Base-by-base conservation (phyloP, 2,329 filamentous ascomycete genomes). In the Arthrobotrys conoides region DNA sequence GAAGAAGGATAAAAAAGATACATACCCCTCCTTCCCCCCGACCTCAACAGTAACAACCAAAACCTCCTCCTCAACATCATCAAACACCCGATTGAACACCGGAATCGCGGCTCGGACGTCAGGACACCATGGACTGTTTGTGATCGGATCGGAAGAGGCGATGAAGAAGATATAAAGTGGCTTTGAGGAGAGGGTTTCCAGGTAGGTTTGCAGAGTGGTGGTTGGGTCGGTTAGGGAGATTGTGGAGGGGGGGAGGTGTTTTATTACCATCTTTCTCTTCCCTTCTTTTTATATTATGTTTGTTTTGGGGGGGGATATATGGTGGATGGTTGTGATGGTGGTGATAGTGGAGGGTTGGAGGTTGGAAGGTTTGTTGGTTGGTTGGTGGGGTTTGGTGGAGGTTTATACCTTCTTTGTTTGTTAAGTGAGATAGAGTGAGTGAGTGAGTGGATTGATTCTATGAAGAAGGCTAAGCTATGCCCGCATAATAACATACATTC, bases 101-200 rank as follows among this genome's bases (percentile, higher is more conserved):
- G 84, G 84, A 68, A 85, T 71, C 0, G 84, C 83, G 8, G 83
- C 83, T 14, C 83, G 82, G 27, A 85, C 85, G 64, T 85, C 85
- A 0, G 85, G 85, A 24, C 85, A 86, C 85, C 85, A 85, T 3
- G 84, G 82, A 70, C 83, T 80, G 6, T 82, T 82, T 18, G 85
- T 85, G 2, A 77, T 76, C 6, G 84, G 82, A 51, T 85, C 84
- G 38, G 82, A 57, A 36, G 83, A 84, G 1, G 85, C 83, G 38
- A 84, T 82, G 80, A 85, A 85, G n/a, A 83, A 81, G 55, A 85
- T 67, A 80, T 84, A 85, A 1, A 83, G 61, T 16, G 73, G 73
- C 1, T 38, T 24, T 5, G 16, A 16, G 6, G 38, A 38, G 6
- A 76, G 51, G 10, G 55, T n/a, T 48, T 61, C 64, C 0, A 76